Evolutionary conservation across 2,329 filamentous ascomycete species (phyloP), one percentile per base, ranked within the genome.

Genomic region (Colletotrichum cereale): DNA sequence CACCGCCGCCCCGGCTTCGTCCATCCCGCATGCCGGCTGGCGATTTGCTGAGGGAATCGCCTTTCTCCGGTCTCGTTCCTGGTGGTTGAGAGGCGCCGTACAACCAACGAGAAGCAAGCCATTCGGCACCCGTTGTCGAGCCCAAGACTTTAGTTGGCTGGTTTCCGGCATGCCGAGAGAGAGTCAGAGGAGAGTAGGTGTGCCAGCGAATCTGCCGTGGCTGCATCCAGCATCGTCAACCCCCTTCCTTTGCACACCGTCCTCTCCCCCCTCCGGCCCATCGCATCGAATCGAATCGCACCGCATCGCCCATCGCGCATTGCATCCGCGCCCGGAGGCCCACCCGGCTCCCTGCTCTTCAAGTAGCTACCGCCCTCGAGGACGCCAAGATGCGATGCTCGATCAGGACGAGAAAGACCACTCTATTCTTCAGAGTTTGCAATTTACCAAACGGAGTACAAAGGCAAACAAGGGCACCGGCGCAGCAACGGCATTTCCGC

Each of bases 211-310:
- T 47, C 66, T 69, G 61, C 44, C 42, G 61, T 67, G 63, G 63
- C 56, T 66, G 63, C 67, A 71, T 56, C 63, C 67, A 67, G 67
- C 55, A 60, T 55, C 14, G 26, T 26, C 60, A 24, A 29, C 29
- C 14, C 24, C 11, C 31, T 31, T 29, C 5, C n/a, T 24, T 31
- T 34, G 24, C n/a, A 52, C 44, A 60, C 34, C 56, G 38, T 55
- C 36, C 47, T 24, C 16, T 18, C 48, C 57, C 48, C 60, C 34
- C 47, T 50, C 36, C 58, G 56, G 55, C 47, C 16, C 63, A 67
- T 67, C 63, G 56, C 67, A 67, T 71, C 56, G n/a, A 24, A 47
- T 24, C 44, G 44, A 47, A 47, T n/a, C 44, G 44, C 3, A 24
- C 21, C 21, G 21, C 44, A 47, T n/a, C 42, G 42, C 44, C 6